These are phyloP conservation scores for Uncinocarpus reesii DNA, from an alignment of 2,329 filamentous ascomycete genomes.

Conservation along the genomic window DNA sequence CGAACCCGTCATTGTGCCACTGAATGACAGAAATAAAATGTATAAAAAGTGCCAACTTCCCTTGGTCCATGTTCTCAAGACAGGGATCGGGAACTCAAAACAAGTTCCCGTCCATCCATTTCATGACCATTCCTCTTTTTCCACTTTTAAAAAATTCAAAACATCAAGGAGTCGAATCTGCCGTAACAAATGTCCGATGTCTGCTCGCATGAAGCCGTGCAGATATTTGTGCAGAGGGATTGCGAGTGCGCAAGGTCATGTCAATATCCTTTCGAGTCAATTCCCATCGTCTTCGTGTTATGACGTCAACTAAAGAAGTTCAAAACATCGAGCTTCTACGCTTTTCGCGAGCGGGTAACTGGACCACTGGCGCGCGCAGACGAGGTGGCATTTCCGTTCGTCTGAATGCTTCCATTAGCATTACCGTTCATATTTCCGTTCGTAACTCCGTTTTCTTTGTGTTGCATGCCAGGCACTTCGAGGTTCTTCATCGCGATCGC, in stretches of 20 bases:
- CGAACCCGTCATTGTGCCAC: not conserved
- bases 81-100: not conserved
- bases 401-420: conserved; percentile 9
- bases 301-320: not conserved
- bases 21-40: not conserved
- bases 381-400: conserved; percentile 22
- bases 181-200: not conserved
- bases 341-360: conserved; percentile 40
- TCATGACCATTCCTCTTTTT: not conserved
- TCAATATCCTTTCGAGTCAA: too few relatives aligned
- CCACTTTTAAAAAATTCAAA: too few relatives aligned
- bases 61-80: not conserved
- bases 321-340: conserved; percentile 24
- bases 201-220: not conserved
- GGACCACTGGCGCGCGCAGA: conserved; percentile 36
- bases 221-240: not conserved
- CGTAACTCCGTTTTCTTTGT: conserved; percentile 24
- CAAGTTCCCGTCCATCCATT: not conserved
- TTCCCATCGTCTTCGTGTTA: not conserved
- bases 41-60: not conserved
- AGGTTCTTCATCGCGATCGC: conserved; percentile 74
- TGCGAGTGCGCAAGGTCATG: not conserved
- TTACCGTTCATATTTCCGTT: conserved; percentile 8
- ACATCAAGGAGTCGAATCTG: conserved; percentile 1
- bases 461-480: conserved; percentile 42